Base-by-base conservation (phyloP, 352 stramenopile genomes). In the Globisporangium canariense region DNA sequence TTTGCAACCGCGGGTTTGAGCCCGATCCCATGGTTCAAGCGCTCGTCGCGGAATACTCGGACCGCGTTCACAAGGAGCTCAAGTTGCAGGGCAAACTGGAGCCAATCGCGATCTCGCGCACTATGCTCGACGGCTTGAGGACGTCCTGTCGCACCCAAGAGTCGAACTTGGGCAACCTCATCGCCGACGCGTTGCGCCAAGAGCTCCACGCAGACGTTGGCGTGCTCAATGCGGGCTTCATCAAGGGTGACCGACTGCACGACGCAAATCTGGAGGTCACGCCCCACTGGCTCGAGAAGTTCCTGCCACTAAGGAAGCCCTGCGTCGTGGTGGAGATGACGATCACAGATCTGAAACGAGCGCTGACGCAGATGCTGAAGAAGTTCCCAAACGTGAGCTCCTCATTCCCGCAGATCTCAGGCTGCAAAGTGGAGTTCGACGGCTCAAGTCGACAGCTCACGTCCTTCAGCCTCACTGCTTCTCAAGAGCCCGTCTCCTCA, bases 161-260 rank as follows among this genome's bases (percentile, higher is more conserved):
- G 67, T 77, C 81, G 58, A 91, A 88, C 50, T 64, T 89, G n/a
- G 83, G 80, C 34, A 93, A 94, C 65, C 64, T 96, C 16, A 62
- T 95, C 5, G 74, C 88, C 7, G 86, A 96, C 67, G 76, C 85
- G 30, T 67, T 96, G 46, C 78, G 77, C 7, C 62, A 78, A 60
- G 69, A 83, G 46, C 70, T 96, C 43, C 41, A 65, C 7, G 64
- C 74, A 18, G 76, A 90, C 38, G 62, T 93, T 30, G 86, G 75
- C 3, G 66, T 94, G 30, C 67, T 96, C 60, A 89, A 95, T 60
- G 89, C 81, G n/a, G 84, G 78, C 1, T 86, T 89, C 54, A 91
- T 97, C 60, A 88, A 92, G 66, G 87, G 84, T 30, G 87, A 96
- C 55, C 16, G 58, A 22, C 58, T 89, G 10, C 82, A 92, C 62